These are phyloP conservation scores for Tardiomyces depauwii DNA, from an alignment of 1,139 yeast species.

Conservation along the genomic window DNA sequence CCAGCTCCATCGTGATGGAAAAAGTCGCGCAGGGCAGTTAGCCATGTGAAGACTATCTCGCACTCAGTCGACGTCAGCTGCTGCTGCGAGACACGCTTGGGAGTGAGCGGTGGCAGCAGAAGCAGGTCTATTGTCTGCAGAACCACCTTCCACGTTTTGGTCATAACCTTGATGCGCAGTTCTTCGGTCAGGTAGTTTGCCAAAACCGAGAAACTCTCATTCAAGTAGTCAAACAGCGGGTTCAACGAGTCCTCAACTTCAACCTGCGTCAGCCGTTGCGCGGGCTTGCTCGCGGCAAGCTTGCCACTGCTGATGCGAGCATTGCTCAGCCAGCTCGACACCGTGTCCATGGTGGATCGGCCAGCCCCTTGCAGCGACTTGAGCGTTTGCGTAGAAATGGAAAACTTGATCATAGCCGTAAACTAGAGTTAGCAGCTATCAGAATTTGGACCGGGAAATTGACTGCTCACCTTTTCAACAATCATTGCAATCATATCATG, in stretches of 20 bases:
- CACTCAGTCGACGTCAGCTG: slow-evolving; percentile 51
- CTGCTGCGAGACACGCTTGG: slow-evolving; percentile 38
- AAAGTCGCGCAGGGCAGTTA: slow-evolving; percentile 53
- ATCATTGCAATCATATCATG: slow-evolving; percentile 54
- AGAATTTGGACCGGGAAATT: no score
- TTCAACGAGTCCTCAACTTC: slow-evolving; percentile 57
- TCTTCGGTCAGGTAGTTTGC: slow-evolving; percentile 53
- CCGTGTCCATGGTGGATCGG: slow-evolving; percentile 35
- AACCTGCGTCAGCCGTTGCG: slow-evolving; percentile 28
- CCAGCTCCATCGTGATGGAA: slow-evolving; percentile 81
- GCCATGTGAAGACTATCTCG: slow-evolving; percentile 65
- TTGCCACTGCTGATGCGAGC: slow-evolving; percentile 27
- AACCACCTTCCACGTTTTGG: slow-evolving; percentile 65
- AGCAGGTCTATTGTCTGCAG: slow-evolving; percentile 54
- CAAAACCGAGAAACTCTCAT: slow-evolving; percentile 53
- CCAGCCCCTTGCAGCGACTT: slow-evolving; percentile 17
- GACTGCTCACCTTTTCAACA: slow-evolving; percentile 44
- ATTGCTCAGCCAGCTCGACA: slow-evolving; percentile 37
- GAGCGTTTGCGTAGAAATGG: slow-evolving; percentile 30
- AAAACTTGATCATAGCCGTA: slow-evolving; percentile 33
- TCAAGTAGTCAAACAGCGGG: slow-evolving; percentile 67
- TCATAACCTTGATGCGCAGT: slow-evolving; percentile 54
- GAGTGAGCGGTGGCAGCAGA: slow-evolving; percentile 58
- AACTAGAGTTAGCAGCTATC: slow-evolving; percentile 20
- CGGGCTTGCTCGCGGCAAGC: slow-evolving; percentile 7